These are phyloP conservation scores for Adansonia gregorii DNA, from an alignment of 441 rosid species.

Conservation along the genomic window DNA sequence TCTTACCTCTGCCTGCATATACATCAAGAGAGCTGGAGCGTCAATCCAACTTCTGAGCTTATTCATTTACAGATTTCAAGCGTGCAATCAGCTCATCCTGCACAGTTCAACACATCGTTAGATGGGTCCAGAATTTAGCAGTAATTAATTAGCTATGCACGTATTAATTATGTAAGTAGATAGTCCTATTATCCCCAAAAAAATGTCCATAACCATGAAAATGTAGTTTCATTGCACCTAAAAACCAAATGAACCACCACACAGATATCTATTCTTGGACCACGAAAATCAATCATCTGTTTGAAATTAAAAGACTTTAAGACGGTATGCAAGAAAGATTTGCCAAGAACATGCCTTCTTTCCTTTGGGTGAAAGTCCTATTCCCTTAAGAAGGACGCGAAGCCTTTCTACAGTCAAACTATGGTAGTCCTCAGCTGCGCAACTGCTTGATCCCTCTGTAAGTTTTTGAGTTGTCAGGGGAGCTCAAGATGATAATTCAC, in stretches of 20 bases:
- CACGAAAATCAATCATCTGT: not conserved
- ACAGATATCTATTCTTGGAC: not conserved
- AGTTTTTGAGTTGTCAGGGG: constrained; percentile 18
- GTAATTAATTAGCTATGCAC: not conserved
- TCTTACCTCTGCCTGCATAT: constrained; percentile 10
- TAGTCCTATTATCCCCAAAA: no score
- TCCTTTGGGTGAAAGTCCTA: constrained; percentile 78
- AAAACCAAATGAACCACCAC: not conserved
- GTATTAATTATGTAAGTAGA: no score
- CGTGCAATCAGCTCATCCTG: constrained; percentile 78
- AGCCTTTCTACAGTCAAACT: constrained; percentile 88
- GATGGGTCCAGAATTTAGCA: not conserved
- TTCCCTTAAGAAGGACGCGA: constrained; percentile 81
- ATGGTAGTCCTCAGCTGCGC: constrained; percentile 61
- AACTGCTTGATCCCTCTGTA: constrained; percentile 70
- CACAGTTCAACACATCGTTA: constrained; percentile 26
- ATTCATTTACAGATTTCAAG: constrained; percentile 48
- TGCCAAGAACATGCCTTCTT: constrained; percentile 63
- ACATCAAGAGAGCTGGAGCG: not conserved
- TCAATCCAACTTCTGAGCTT: constrained; percentile 8
- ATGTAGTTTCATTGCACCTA: not conserved
- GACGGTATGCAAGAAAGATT: not conserved
- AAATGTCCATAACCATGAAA: no score
- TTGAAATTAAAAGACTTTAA: not conserved
- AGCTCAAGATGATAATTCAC: not conserved